A percentile compares a stretch with the other conserved stretches of the same genome.
Evolutionary conservation across 768 basidiomycete species (phyloP).

Genomic region (Xerocomus potaroensis): DNA sequence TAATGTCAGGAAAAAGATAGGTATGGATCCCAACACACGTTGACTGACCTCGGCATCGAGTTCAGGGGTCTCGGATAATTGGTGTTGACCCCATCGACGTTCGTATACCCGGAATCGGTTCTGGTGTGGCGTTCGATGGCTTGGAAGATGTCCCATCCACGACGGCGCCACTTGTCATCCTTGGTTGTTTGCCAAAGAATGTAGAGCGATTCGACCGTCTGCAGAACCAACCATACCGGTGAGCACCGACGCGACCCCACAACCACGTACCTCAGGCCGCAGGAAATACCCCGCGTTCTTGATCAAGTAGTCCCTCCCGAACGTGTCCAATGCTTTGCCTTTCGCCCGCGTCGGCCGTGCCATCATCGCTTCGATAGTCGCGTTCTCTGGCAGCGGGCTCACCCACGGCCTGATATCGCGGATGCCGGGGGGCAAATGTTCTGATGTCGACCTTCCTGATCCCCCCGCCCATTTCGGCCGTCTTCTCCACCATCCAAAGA

Average conservation of each 20-base stretch:
- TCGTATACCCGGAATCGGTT: constrained; percentile 59
- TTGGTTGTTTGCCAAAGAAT: constrained; percentile 69
- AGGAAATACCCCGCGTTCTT: constrained; percentile 48
- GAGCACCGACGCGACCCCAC: neutral
- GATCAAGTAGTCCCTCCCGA: constrained; percentile 51
- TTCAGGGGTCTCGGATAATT: constrained; percentile 38
- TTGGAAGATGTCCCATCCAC: constrained; percentile 67
- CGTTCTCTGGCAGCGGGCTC: constrained; percentile 1
- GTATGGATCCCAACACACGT: too few species aligned
- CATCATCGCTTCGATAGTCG: constrained; percentile 1
- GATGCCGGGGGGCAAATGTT: constrained; percentile 49
- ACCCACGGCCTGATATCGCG: constrained; percentile 30
- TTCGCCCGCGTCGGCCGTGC: neutral
- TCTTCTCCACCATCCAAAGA: neutral
- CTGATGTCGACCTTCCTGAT: too few species aligned
- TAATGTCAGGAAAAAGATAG: neutral
- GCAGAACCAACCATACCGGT: neutral
- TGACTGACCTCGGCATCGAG: constrained; percentile 66
- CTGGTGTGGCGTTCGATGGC: constrained; percentile 57
- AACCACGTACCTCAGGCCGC: constrained; percentile 59
- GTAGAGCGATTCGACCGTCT: constrained; percentile 75
- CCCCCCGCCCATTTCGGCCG: neutral
- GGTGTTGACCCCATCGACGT: constrained; percentile 42
- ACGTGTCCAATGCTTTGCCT: neutral
- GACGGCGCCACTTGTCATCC: constrained; percentile 62